A percentile compares a stretch with the other conserved stretches of the same genome.
Evolutionary conservation across 106 monocot genomes (phyloP).

Genomic region (Allium fistulosum): DNA sequence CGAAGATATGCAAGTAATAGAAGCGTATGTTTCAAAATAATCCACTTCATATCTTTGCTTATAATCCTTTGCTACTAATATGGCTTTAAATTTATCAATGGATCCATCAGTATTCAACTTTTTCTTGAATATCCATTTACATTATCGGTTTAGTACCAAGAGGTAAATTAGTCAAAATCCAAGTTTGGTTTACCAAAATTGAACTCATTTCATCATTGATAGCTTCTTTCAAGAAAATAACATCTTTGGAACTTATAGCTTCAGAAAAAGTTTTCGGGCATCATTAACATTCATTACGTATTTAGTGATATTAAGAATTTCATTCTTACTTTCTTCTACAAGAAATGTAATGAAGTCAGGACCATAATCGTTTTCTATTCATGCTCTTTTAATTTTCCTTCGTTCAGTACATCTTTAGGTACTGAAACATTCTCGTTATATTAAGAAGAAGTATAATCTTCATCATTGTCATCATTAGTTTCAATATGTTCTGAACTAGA

Average conservation of each 20-base stretch:
- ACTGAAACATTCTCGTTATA: too few species aligned
- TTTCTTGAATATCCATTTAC: slow-evolving; percentile 1
- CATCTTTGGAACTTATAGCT: background rate
- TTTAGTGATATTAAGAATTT: too few species aligned
- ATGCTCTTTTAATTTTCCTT: too few species aligned
- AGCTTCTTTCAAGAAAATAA: background rate
- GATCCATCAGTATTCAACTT: background rate
- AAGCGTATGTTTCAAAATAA: background rate
- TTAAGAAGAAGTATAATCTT: too few species aligned
- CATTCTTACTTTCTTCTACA: too few species aligned
- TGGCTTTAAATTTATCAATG: background rate
- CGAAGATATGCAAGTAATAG: background rate
- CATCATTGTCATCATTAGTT: too few species aligned
- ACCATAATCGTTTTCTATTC: too few species aligned
- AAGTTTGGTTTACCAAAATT: background rate
- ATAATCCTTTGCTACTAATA: background rate
- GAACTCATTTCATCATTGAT: background rate
- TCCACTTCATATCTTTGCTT: background rate
- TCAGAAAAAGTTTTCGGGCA: too few species aligned
- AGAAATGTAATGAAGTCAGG: too few species aligned
- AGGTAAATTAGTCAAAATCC: background rate
- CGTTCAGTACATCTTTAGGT: too few species aligned
- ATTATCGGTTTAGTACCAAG: background rate
- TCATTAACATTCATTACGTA: too few species aligned
- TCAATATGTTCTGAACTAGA: too few species aligned